Base-by-base conservation (phyloP, 306 rosid genomes). In the Cicer judaicum region DNA sequence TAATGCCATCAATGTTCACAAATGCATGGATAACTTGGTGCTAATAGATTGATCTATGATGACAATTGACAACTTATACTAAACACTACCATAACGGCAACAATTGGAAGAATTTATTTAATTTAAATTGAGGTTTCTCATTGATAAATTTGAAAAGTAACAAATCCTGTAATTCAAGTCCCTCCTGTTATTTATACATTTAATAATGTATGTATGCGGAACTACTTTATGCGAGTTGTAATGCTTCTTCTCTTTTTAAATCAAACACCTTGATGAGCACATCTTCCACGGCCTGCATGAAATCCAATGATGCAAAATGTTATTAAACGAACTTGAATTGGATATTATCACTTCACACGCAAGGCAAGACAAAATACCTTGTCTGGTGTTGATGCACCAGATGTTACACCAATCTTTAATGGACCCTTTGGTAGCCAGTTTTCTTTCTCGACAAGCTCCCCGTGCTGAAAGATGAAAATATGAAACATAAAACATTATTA, bases 321-420 rank as follows among this genome's bases (percentile, higher is more conserved):
- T 19, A 19, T 66, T 12, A 21, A 44, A 19, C 24, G 36, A 21
- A 7, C 18, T 34, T 29, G 6, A 13, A 60, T 34, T 34, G 66
- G 18, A 34, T 60, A 60, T 59, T 36, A 60, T 60, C 66, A 15
- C 9, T 64, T 71, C 2, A 0, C 13, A 16, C 6, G 14, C 16
- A 82, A 70, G 43, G 15, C 36, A 75, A 72, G 63, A n/a, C 47
- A 76, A 55, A 44, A 68, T 86, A 95, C 99, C 98, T 95, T 95
- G 81, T 95, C 99, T 4, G 99, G 99, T 56, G 99, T 95, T 39
- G 99, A 95, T 36, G 99, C 98, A 53, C 99, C 99, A 24, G 99
- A 95, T 52, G 99, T 95, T 16, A 95, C 90, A 69, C 99, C 99
- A 40, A 95, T 83, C 6, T 83, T 90, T 76, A 95, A 59, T 62